These are phyloP conservation scores for Lophiostoma macrostomum DNA, from an alignment of 495 filamentous ascomycete genomes.

Conservation along the genomic window DNA sequence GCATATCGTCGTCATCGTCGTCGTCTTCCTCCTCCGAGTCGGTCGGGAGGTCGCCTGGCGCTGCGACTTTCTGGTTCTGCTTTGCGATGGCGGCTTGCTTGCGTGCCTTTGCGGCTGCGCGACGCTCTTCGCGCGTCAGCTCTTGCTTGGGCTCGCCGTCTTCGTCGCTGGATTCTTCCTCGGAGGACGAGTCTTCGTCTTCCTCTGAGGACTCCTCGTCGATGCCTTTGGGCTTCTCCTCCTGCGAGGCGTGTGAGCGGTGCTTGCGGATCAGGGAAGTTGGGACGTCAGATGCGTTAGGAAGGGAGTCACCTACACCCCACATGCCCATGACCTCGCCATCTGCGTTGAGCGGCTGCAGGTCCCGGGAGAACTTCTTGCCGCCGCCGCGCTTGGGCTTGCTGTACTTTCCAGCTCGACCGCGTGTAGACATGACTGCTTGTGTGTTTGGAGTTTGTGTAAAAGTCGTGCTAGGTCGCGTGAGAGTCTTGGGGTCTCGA, in stretches of 20 bases:
- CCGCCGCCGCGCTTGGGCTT: conserved; percentile 95
- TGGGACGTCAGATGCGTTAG: not conserved
- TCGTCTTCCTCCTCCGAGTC: conserved; percentile 59
- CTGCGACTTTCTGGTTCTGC: conserved; percentile 58
- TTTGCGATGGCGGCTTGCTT: conserved; percentile 84
- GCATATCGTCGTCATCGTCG: conserved; percentile 61
- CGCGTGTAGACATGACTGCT: conserved; percentile 61
- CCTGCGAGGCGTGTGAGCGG: conserved; percentile 40
- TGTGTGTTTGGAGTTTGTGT: not conserved
- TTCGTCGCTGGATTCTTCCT: conserved; percentile 39
- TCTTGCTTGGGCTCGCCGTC: conserved; percentile 44
- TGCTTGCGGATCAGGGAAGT: conserved; percentile 1
- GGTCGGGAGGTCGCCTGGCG: conserved; percentile 79
- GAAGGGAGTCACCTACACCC: conserved; percentile 53
- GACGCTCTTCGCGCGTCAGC: conserved; percentile 82
- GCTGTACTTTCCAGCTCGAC: conserved; percentile 87
- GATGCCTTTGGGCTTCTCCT: conserved; percentile 44
- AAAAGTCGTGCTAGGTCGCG: not conserved
- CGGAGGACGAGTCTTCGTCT: conserved; percentile 47
- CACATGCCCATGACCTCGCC: conserved; percentile 76
- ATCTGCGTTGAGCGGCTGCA: conserved; percentile 80
- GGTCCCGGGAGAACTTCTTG: conserved; percentile 88
- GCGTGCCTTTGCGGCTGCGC: conserved; percentile 81
- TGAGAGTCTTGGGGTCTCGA: not conserved
- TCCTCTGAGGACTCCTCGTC: conserved; percentile 44